Percentiles rank a stretch among this genome's conserved stretches.
phyloP scores from a whole-genome alignment of 768 basidiomycete species.

The Lactarius hengduanensis region DNA sequence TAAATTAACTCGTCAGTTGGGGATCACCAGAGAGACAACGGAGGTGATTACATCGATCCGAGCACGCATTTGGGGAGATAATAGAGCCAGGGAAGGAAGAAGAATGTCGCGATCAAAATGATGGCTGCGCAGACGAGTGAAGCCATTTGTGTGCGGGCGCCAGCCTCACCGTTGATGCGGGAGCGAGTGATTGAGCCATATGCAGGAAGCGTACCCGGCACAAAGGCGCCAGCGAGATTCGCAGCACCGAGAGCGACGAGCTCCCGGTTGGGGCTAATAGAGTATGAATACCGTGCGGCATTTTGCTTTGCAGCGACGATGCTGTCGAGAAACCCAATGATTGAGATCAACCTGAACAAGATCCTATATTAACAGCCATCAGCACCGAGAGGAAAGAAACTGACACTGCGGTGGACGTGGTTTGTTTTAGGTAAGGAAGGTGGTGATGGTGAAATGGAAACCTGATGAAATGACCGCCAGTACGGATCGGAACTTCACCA shows the following conservation, averaged over 20 bases:
- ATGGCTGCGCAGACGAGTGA: slow-evolving; percentile 72
- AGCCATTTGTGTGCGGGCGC: slow-evolving; percentile 87
- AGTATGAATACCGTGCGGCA: slow-evolving; percentile 77
- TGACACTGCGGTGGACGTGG: slow-evolving; percentile 83
- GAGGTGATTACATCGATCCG: slow-evolving; percentile 69
- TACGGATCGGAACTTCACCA: slow-evolving; percentile 68
- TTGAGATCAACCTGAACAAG: slow-evolving; percentile 59
- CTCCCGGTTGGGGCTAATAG: slow-evolving; percentile 92
- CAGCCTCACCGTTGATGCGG: slow-evolving; percentile 87
- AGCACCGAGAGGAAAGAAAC: slow-evolving; percentile 21
- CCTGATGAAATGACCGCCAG: slow-evolving; percentile 61
- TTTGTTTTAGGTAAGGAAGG: slow-evolving; percentile 65
- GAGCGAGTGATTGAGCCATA: slow-evolving; percentile 93
- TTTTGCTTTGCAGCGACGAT: slow-evolving; percentile 97
- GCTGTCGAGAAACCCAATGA: slow-evolving; percentile 91
- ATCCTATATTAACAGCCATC: slow-evolving; percentile 6
- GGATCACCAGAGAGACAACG: slow-evolving; percentile 17
- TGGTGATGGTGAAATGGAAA: slow-evolving; percentile 66
- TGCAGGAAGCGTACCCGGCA: slow-evolving; percentile 88
- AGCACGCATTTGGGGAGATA: slow-evolving; percentile 89
- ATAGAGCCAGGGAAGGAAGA: slow-evolving; percentile 81
- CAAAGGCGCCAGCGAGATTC: slow-evolving; percentile 74
- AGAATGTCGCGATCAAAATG: slow-evolving; percentile 84
- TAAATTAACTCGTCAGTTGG: slow-evolving; percentile 34
- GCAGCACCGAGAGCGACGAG: slow-evolving; percentile 88